Percentiles rank a stretch among this genome's conserved stretches.
Evolutionary conservation across 805 yeast genomes (phyloP).

Genomic region (Cyberlindnera xylosilytica): DNA sequence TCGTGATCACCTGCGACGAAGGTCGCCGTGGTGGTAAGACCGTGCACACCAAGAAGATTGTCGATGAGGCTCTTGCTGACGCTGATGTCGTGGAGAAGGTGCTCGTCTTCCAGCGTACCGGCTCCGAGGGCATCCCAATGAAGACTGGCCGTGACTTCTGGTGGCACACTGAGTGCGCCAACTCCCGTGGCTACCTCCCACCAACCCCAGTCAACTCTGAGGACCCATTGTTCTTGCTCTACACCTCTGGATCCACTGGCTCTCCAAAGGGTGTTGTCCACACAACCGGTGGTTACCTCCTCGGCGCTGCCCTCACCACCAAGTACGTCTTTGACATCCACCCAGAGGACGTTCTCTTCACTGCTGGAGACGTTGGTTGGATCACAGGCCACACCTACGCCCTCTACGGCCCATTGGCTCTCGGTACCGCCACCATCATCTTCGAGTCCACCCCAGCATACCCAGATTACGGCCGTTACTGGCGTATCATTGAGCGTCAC

Average conservation of each 20-base stretch:
- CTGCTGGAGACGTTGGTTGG: constrained; percentile 99
- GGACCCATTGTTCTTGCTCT: constrained; percentile 92
- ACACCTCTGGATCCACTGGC: constrained; percentile 98
- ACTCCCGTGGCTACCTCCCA: constrained; percentile 62
- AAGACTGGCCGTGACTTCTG: constrained; percentile 79
- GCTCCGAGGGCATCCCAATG: constrained; percentile 68
- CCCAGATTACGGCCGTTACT: constrained; percentile 92
- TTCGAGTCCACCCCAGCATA: constrained; percentile 98
- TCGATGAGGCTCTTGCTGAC: constrained; percentile 84
- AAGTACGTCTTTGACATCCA: constrained; percentile 93
- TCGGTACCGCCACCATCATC: constrained; percentile 88
- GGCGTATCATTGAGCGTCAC: constrained; percentile 92
- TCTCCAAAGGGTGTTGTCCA: constrained; percentile 98
- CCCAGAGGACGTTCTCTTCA: constrained; percentile 81
- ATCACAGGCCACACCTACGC: constrained; percentile 98
- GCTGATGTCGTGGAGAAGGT: constrained; percentile 75
- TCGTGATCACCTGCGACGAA: constrained; percentile 92
- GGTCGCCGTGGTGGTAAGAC: constrained; percentile 94
- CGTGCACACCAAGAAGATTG: constrained; percentile 88
- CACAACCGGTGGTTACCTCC: constrained; percentile 88
- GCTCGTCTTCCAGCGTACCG: constrained; percentile 86
- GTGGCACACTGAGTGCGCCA: constrained; percentile 84
- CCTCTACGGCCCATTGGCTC: constrained; percentile 84
- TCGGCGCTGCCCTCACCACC: constrained; percentile 90
- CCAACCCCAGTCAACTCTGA: constrained; percentile 86